Conservation (phyloP, 2,329 filamentous ascomycete genomes). For the Aureobasidium vineae region DNA sequence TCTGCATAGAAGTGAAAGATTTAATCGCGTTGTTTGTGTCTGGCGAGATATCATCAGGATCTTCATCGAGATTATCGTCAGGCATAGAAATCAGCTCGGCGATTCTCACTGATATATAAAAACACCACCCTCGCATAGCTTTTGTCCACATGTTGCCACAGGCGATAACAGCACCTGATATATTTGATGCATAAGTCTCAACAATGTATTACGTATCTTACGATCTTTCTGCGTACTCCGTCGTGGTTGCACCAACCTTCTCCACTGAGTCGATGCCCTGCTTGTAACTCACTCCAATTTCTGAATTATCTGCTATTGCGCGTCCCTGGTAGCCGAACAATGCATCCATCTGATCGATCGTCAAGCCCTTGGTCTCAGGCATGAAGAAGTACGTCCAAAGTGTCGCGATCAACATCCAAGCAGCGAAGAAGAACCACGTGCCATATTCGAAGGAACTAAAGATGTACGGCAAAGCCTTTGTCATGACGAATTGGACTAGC, state of each 20-base stretch:
- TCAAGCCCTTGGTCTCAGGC: conserved; percentile 42
- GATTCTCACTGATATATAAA: no score
- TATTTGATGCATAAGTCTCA: no score
- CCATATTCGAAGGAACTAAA: conserved; percentile 43
- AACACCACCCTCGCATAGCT: no score
- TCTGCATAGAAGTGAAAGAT: no score
- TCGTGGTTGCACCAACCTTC: not conserved
- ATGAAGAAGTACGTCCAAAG: conserved; percentile 45
- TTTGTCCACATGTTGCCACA: no score
- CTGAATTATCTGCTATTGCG: not conserved
- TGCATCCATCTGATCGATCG: conserved; percentile 42
- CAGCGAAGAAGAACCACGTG: conserved; percentile 46
- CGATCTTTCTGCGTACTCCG: not conserved
- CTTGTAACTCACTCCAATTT: not conserved
- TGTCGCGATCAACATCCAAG: conserved; percentile 39
- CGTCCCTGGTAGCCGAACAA: conserved; percentile 35
- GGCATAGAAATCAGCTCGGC: no score
- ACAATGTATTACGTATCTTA: no score
- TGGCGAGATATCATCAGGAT: no score
- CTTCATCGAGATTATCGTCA: no score
- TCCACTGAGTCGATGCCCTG: not conserved
- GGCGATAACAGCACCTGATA: no score
- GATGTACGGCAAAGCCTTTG: conserved; percentile 44
- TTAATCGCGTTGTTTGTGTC: no score
- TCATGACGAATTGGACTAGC: conserved; percentile 43